phyloP scores from a whole-genome alignment of 1,284 basidiomycete species.

The Cystobasidium pallidum region DNA sequence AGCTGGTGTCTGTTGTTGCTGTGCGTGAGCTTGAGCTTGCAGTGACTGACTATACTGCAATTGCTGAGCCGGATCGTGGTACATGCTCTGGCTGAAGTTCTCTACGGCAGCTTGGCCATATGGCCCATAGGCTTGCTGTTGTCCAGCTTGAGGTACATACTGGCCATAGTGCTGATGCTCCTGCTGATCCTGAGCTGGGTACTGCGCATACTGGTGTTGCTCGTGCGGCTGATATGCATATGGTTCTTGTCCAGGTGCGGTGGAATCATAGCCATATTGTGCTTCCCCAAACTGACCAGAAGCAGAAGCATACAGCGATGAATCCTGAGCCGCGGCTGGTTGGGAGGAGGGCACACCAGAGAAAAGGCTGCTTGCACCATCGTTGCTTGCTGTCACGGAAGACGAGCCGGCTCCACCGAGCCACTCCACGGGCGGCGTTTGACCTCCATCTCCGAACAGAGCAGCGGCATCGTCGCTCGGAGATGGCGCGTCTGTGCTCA shows the following conservation, averaged over 20 bases:
- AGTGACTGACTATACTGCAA: constrained; percentile 14
- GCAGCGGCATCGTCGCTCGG: constrained; percentile 22
- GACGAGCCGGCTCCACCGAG: constrained; percentile 21
- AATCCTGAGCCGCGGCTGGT: constrained; percentile 8
- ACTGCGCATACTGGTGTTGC: constrained; percentile 9
- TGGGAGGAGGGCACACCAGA: neutral
- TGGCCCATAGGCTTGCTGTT: constrained; percentile 13
- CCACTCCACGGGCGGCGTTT: constrained; percentile 21
- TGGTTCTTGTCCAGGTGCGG: neutral
- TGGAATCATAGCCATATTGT: constrained; percentile 29
- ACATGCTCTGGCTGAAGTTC: constrained; percentile 39
- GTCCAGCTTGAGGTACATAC: constrained; percentile 11
- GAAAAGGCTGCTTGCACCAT: constrained; percentile 1
- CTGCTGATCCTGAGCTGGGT: constrained; percentile 14
- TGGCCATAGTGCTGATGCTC: constrained; percentile 14
- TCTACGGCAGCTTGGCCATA: constrained; percentile 29
- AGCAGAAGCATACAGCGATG: constrained; percentile 28
- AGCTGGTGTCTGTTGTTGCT: neutral
- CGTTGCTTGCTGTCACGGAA: neutral
- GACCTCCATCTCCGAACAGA: constrained; percentile 27
- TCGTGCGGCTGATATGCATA: constrained; percentile 22
- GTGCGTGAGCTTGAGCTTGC: constrained; percentile 29
- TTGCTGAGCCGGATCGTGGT: constrained; percentile 17
- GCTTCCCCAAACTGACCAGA: constrained; percentile 10
- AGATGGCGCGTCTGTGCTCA: constrained; percentile 3